phyloP scores from a whole-genome alignment of 805 yeast species.

The Hermanozyma aechmeae region DNA sequence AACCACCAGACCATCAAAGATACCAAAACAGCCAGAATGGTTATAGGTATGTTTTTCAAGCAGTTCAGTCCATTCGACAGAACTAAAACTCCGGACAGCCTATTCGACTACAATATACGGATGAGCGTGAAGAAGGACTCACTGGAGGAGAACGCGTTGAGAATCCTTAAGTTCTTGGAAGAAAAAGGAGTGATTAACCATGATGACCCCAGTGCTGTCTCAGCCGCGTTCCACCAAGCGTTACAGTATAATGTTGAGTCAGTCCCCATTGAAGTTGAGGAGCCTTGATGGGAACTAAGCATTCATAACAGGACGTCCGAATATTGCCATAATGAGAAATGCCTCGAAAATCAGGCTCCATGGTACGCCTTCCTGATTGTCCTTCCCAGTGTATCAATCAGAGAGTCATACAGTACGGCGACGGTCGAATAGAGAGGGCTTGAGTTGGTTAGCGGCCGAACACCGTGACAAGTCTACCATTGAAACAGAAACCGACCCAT shows the following conservation, averaged over 20 bases:
- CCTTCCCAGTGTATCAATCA: no score
- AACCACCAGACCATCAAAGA: conserved; percentile 81
- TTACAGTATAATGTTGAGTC: no score
- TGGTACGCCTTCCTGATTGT: no score
- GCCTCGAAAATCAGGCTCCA: no score
- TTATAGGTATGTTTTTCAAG: background rate
- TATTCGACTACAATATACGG: background rate
- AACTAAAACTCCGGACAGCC: background rate
- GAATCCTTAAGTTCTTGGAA: background rate
- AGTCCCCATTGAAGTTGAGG: background rate
- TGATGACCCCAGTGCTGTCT: no score
- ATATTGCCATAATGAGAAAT: background rate
- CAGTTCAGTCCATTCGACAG: background rate
- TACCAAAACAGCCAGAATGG: background rate
- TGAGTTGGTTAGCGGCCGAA: no score
- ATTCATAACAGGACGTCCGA: background rate
- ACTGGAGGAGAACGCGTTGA: background rate
- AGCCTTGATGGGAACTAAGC: background rate
- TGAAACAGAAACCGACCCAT: no score
- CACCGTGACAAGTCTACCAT: no score
- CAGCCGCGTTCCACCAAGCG: no score
- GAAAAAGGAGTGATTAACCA: no score
- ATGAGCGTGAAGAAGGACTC: background rate
- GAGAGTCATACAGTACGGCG: no score
- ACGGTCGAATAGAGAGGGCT: no score